Conservation (phyloP, 108 stramenopile species). For the Mediolabrus comicus region DNA sequence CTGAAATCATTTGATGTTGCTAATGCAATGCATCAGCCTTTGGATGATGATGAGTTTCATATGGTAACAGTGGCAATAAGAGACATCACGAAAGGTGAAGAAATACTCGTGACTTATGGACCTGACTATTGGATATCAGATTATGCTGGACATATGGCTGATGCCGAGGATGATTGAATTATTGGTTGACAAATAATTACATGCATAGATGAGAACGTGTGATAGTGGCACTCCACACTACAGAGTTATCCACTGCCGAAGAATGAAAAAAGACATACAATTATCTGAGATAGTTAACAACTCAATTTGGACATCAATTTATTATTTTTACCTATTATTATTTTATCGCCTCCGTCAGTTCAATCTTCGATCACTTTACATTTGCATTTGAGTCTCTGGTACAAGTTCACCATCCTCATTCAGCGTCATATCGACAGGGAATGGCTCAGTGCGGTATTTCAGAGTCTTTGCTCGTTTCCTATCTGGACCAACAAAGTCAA, state of each 20-base stretch:
- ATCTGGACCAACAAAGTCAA: constrained; percentile 51
- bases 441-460: constrained; percentile 37
- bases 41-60: constrained; percentile 26
- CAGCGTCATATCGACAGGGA: constrained; percentile 37
- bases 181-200: not conserved
- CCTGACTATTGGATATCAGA: constrained; percentile 39
- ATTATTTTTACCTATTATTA: too few species aligned
- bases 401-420: constrained; percentile 49
- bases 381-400: constrained; percentile 36
- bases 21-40: constrained; percentile 29
- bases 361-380: too few species aligned
- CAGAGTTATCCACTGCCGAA: too few species aligned
- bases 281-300: too few species aligned
- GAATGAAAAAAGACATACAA: too few species aligned
- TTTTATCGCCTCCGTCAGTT: too few species aligned
- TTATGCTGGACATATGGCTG: not conserved
- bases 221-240: too few species aligned
- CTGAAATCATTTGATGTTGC: constrained; percentile 23
- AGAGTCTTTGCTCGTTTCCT: constrained; percentile 40
- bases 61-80: constrained; percentile 35
- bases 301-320: too few species aligned
- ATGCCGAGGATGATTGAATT: not conserved
- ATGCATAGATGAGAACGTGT: not conserved
- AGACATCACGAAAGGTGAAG: constrained; percentile 39
- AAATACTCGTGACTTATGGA: constrained; percentile 45